Percentiles rank a stretch among this genome's conserved stretches.
Conservation (phyloP, 257 asterid species). For the Solanum chilense region DNA sequence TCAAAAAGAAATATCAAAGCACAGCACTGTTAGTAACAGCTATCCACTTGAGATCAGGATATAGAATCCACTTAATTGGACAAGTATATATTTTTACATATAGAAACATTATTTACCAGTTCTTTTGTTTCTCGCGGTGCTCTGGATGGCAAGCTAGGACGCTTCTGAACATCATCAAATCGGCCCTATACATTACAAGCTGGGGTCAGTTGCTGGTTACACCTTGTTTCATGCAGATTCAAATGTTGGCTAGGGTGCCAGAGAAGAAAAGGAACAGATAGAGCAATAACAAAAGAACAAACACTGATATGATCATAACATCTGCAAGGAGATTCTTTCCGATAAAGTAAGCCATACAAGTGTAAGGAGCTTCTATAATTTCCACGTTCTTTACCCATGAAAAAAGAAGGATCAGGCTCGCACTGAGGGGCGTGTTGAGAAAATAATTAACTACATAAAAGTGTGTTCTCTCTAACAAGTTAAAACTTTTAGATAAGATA, state of each 20-base stretch:
- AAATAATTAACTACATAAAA: neutral
- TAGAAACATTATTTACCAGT: slow-evolving; percentile 37
- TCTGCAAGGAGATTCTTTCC: neutral
- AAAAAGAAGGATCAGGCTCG: neutral
- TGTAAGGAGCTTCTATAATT: neutral
- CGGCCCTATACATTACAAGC: slow-evolving; percentile 41
- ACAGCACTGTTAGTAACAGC: neutral
- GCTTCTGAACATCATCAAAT: slow-evolving; percentile 78
- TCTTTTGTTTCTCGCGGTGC: slow-evolving; percentile 63
- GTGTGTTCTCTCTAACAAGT: neutral
- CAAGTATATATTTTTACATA: neutral
- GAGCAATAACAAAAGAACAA: neutral
- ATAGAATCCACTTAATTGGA: neutral
- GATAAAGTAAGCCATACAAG: neutral
- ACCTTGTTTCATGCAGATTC: neutral
- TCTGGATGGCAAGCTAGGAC: slow-evolving; percentile 43
- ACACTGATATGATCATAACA: neutral
- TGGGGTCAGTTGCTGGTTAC: neutral
- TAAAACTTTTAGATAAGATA: neutral
- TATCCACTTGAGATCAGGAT: neutral
- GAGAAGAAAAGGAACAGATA: neutral
- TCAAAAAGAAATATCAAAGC: neutral
- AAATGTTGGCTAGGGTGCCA: neutral
- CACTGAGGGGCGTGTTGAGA: neutral
- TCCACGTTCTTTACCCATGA: neutral